A percentile compares a stretch with the other conserved stretches of the same genome.
Conservation (phyloP, 768 basidiomycete species). For the Trametes sanguinea region DNA sequence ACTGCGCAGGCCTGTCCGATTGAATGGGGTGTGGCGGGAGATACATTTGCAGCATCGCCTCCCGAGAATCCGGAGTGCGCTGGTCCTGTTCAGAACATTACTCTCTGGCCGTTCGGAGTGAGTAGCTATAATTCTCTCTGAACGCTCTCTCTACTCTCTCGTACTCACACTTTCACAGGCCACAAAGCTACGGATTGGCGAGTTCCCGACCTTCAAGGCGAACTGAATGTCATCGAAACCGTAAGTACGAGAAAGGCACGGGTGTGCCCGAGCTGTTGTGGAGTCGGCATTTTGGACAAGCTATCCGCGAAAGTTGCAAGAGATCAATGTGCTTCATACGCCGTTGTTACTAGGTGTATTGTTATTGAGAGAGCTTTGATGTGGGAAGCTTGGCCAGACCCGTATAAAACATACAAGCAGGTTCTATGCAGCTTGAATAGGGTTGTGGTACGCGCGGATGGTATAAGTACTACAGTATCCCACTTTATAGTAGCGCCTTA, state of each 20-base stretch:
- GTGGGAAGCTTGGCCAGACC: too few relatives aligned
- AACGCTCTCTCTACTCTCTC: not conserved
- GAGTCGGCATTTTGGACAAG: too few relatives aligned
- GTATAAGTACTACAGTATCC: too few relatives aligned
- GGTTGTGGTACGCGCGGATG: too few relatives aligned
- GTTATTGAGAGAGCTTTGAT: too few relatives aligned
- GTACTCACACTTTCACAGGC: conserved; percentile 24
- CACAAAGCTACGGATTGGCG: conserved; percentile 36
- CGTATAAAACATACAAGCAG: too few relatives aligned
- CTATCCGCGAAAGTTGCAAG: too few relatives aligned
- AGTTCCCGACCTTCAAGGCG: conserved; percentile 34
- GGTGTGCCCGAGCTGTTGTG: too few relatives aligned
- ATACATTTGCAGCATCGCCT: conserved; percentile 51
- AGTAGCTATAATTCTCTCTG: conserved; percentile 23
- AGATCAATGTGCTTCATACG: too few relatives aligned
- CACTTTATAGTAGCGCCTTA: conserved; percentile 4
- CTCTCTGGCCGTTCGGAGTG: conserved; percentile 51
- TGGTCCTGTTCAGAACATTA: conserved; percentile 44
- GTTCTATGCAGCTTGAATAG: too few relatives aligned
- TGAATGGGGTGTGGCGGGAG: conserved; percentile 47
- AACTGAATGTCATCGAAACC: not conserved
- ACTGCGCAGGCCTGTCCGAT: conserved; percentile 53
- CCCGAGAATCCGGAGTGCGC: conserved; percentile 47
- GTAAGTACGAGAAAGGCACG: not conserved
- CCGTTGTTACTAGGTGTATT: too few relatives aligned